Conservation (phyloP, 208 protist genomes). For the Phytomonas sp. region DNA sequence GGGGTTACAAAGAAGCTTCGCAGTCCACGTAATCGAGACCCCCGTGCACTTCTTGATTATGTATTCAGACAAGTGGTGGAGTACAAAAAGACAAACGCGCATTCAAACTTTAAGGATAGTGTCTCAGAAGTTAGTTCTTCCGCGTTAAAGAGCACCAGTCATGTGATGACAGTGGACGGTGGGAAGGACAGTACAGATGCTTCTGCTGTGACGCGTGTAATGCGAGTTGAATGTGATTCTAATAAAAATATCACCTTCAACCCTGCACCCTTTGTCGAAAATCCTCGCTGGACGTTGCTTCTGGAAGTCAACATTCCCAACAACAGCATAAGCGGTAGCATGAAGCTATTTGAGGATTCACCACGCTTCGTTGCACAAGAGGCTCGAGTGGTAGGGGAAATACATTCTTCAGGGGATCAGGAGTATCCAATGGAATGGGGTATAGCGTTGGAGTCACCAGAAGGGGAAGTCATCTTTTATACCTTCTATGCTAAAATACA, state of each 20-base stretch:
- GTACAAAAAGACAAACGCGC: constrained; percentile 83
- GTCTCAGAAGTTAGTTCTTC: neutral
- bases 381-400: constrained; percentile 66
- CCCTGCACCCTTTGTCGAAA: constrained; percentile 77
- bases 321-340: constrained; percentile 58
- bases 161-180: constrained; percentile 15
- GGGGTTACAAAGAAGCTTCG: constrained; percentile 89
- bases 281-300: constrained; percentile 62
- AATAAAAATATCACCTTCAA: constrained; percentile 25
- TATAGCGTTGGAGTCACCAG: constrained; percentile 40
- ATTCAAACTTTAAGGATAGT: constrained; percentile 6
- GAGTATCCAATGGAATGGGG: constrained; percentile 87
- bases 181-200: constrained; percentile 21
- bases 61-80: constrained; percentile 90
- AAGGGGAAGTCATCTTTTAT: constrained; percentile 63
- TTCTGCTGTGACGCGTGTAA: constrained; percentile 71
- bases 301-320: constrained; percentile 65
- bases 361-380: constrained; percentile 57
- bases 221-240: constrained; percentile 42
- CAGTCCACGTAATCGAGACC: constrained; percentile 82
- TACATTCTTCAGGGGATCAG: constrained; percentile 64
- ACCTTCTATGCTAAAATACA: constrained; percentile 78
- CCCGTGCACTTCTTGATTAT: constrained; percentile 87
- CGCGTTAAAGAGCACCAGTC: constrained; percentile 2
- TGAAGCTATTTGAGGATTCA: constrained; percentile 59